phyloP scores from a whole-genome alignment of 345 rosid genomes.

The Rhizophora mangle region DNA sequence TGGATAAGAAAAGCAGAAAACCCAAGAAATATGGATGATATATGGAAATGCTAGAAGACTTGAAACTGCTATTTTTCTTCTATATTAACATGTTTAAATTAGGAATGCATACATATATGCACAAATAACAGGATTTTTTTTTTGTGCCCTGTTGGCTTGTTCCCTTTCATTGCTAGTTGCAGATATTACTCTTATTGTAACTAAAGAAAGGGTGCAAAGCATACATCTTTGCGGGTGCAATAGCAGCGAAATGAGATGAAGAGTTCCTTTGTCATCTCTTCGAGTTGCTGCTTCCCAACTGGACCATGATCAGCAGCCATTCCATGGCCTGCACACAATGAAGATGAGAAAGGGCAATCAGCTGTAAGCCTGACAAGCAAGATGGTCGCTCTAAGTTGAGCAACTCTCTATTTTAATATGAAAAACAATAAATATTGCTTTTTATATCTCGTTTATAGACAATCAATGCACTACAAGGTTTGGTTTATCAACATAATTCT shows the following conservation, averaged over 20 bases:
- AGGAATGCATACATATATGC: no score
- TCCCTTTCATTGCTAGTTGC: no score
- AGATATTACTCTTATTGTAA: no score
- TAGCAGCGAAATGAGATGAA: slow-evolving; percentile 82
- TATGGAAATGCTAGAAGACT: no score
- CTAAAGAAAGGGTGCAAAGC: neutral
- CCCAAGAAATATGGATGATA: no score
- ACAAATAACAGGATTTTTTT: no score
- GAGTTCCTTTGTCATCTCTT: slow-evolving; percentile 52
- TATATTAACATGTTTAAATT: no score
- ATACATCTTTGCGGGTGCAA: slow-evolving; percentile 81
- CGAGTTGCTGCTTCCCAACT: slow-evolving; percentile 34
- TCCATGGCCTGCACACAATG: slow-evolving; percentile 20
- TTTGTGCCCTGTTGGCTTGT: no score
- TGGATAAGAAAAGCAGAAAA: neutral
- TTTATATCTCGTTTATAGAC: no score
- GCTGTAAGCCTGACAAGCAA: neutral
- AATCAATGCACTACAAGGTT: no score
- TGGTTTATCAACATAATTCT: no score
- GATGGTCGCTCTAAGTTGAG: neutral
- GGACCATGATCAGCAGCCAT: slow-evolving; percentile 12
- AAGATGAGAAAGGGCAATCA: neutral
- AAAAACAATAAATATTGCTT: neutral
- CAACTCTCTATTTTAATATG: neutral
- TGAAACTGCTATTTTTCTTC: no score